Evolutionary conservation across 2,329 filamentous ascomycete genomes (phyloP), one percentile per base, ranked within the genome.

Genomic region (Coniella vitis): DNA sequence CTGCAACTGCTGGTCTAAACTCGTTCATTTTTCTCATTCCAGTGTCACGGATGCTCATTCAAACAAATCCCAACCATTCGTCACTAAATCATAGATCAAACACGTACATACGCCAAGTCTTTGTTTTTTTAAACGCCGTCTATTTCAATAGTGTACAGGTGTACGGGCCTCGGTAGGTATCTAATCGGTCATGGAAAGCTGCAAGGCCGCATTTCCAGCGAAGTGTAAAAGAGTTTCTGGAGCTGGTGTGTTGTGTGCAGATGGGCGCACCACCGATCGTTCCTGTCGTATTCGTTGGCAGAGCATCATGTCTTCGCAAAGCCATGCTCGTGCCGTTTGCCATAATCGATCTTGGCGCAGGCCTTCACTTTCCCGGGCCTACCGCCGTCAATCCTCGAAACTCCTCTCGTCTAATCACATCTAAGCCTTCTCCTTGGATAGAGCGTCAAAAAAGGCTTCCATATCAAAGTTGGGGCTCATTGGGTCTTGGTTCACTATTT

Each of bases 391-490:
- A 32, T 35, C 38, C 19, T 34, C 22, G 21, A 44, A n/a, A 29
- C 37, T 35, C 38, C 53, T 54, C 57, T 57, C 58, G 57, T 57
- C 49, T 55, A 44, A 53, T 53, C 49, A 44, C 22, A 55, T 37
- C 67, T 72, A 79, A 59, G 74, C 66, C 63, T 69, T 77, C 63
- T 76, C 67, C 65, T 73, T 69, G 57, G 69, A 60, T 60, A 89
- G 71, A 60, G 79, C 75, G 62, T 81, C 78, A 68, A 95, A 71
- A 69, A 81, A 88, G 60, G 86, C 83, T 76, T 97, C 91, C 60
- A 97, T 77, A 67, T 98, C 90, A 73, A 97, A 97, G 64, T 90
- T 88, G 64, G 90, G 83, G 73, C 93, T 83, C 64, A 84, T 81
- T 53, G 85, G 85, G 71, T 97, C 64, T 57, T 63, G 61, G 60